These are phyloP conservation scores for Calonectria montana DNA, from an alignment of 2,329 filamentous ascomycete genomes.

Conservation along the genomic window DNA sequence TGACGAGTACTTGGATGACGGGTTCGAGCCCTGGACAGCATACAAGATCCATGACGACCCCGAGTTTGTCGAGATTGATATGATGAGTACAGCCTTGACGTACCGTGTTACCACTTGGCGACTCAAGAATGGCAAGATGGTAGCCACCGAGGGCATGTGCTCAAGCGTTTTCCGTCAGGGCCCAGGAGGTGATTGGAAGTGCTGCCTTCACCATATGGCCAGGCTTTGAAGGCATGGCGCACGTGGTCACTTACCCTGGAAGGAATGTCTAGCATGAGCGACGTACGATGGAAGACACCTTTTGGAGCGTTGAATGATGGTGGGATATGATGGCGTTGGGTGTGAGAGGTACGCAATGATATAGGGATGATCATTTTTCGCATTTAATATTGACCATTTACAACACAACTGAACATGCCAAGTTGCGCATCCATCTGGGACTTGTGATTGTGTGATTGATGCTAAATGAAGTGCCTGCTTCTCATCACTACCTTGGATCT, in stretches of 20 bases:
- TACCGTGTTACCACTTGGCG: constrained; percentile 49
- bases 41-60: constrained; percentile 51
- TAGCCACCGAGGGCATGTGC: constrained; percentile 48
- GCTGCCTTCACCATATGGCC: constrained; percentile 49
- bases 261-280: background rate
- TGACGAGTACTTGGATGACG: constrained; percentile 46
- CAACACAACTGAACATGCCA: background rate
- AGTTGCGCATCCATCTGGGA: background rate
- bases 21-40: constrained; percentile 49
- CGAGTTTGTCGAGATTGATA: constrained; percentile 52
- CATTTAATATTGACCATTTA: background rate
- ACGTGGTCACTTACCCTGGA: background rate
- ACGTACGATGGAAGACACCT: background rate
- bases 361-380: background rate
- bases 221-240: constrained; percentile 25
- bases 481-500: background rate
- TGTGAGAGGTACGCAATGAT: background rate
- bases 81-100: constrained; percentile 48
- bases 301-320: background rate
- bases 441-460: background rate
- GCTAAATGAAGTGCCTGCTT: background rate
- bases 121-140: constrained; percentile 44
- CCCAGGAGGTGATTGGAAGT: constrained; percentile 49
- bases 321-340: background rate
- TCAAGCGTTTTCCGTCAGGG: constrained; percentile 49